phyloP scores from a whole-genome alignment of 345 rosid species.

The Anacardium occidentale region DNA sequence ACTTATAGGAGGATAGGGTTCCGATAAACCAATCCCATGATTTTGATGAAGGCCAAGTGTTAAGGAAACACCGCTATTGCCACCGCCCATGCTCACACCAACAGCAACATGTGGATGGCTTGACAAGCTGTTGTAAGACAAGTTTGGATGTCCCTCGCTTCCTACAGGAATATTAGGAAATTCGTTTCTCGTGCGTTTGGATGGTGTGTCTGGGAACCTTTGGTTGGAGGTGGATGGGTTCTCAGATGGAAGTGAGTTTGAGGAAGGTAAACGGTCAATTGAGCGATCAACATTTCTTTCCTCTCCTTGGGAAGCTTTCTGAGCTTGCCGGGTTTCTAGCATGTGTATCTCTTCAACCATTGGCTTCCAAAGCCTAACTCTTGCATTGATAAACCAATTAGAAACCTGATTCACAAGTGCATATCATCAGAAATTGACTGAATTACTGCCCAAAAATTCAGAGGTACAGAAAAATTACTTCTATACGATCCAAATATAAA shows the following conservation, averaged over 20 bases:
- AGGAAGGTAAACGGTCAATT: slow-evolving; percentile 28
- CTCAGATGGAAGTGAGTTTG: slow-evolving; percentile 29
- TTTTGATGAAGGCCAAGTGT: slow-evolving; percentile 88
- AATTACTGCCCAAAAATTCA: not conserved
- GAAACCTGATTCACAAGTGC: slow-evolving; percentile 51
- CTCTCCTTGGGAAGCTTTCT: slow-evolving; percentile 47
- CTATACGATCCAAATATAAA: not conserved
- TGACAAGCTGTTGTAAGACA: slow-evolving; percentile 37
- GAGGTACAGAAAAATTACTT: not conserved
- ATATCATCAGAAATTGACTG: not conserved
- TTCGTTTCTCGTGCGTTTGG: slow-evolving; percentile 50
- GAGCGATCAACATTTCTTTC: slow-evolving; percentile 39
- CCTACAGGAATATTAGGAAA: slow-evolving; percentile 32
- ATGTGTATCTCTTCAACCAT: slow-evolving; percentile 93
- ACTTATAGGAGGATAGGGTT: slow-evolving; percentile 62
- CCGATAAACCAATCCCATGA: slow-evolving; percentile 50
- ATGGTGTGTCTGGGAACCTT: slow-evolving; percentile 39
- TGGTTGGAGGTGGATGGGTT: slow-evolving; percentile 38
- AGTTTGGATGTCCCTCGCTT: slow-evolving; percentile 28
- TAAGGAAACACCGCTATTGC: slow-evolving; percentile 61
- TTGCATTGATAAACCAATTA: slow-evolving; percentile 88
- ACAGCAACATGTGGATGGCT: slow-evolving; percentile 43
- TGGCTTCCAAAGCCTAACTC: slow-evolving; percentile 96
- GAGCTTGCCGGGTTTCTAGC: slow-evolving; percentile 69
- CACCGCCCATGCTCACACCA: slow-evolving; percentile 41